These are phyloP conservation scores for Alternaria sp. DNA, from an alignment of 2,329 filamentous ascomycete genomes.

Conservation along the genomic window DNA sequence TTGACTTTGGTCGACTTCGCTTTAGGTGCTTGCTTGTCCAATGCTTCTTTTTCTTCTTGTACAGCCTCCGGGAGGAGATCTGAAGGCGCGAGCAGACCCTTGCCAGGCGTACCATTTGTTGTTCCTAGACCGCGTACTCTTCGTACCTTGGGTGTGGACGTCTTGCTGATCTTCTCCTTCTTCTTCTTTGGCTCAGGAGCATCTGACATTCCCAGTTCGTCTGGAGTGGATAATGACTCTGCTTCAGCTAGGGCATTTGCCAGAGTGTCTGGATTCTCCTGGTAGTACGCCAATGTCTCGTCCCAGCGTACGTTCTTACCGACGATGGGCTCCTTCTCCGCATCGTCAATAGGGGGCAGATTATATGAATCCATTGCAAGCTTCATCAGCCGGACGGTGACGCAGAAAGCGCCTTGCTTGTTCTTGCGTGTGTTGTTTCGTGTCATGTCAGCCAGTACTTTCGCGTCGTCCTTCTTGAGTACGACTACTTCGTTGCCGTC, in stretches of 20 bases:
- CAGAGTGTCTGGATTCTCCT: constrained; percentile 47
- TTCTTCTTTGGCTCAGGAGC: constrained; percentile 33
- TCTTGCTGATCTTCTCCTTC: constrained; percentile 32
- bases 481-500: constrained; percentile 54
- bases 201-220: constrained; percentile 40
- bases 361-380: constrained; percentile 45
- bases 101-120: constrained; percentile 50
- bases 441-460: constrained; percentile 56
- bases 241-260: constrained; percentile 39
- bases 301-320: constrained; percentile 56
- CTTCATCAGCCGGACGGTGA: constrained; percentile 54
- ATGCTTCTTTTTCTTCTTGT: constrained; percentile 33
- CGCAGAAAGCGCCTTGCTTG: constrained; percentile 56
- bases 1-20: constrained; percentile 31
- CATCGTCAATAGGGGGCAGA: constrained; percentile 22
- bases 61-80: constrained; percentile 42
- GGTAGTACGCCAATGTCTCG: constrained; percentile 56
- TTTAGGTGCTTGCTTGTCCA: constrained; percentile 25
- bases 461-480: constrained; percentile 59
- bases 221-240: constrained; percentile 41
- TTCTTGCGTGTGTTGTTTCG: constrained; percentile 61
- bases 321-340: constrained; percentile 27
- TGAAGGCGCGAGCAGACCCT: constrained; percentile 42
- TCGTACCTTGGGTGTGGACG: constrained; percentile 44
- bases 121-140: constrained; percentile 45